phyloP scores from a whole-genome alignment of 768 basidiomycete genomes.

The Tylopilus rubrobrunneus region DNA sequence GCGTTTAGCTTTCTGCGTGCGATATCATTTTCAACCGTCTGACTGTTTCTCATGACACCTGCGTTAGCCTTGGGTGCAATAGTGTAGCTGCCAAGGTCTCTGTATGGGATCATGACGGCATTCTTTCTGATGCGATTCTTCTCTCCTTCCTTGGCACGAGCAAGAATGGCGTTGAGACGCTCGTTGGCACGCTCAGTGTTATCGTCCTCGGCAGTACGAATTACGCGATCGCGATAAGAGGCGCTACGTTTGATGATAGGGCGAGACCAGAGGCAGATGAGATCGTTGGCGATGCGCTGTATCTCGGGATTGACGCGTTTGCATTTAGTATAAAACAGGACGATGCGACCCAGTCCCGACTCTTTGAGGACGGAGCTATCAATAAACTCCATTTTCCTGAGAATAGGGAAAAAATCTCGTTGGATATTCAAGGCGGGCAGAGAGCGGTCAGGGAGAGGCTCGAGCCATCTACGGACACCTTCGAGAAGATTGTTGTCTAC shows the following conservation, averaged over 20 bases:
- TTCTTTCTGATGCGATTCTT: conserved; percentile 70
- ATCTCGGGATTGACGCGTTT: conserved; percentile 84
- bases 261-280: conserved; percentile 83
- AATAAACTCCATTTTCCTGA: conserved; percentile 89
- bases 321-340: conserved; percentile 95
- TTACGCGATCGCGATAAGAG: conserved; percentile 70
- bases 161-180: conserved; percentile 65
- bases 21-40: conserved; percentile 69
- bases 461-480: conserved; percentile 87
- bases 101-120: conserved; percentile 78
- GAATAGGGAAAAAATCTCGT: conserved; percentile 78
- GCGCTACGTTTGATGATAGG: conserved; percentile 90
- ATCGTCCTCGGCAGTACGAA: conserved; percentile 52
- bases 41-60: conserved; percentile 47
- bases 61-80: conserved; percentile 65
- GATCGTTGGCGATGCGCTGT: conserved; percentile 73
- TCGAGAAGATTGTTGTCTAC: conserved; percentile 93
- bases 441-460: conserved; percentile 89
- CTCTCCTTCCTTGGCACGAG: conserved; percentile 62
- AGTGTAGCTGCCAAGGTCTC: conserved; percentile 72
- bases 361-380: conserved; percentile 89
- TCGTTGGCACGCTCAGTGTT: conserved; percentile 41
- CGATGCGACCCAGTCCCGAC: conserved; percentile 80
- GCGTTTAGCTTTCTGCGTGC: conserved; percentile 71
- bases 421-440: conserved; percentile 96